These are phyloP conservation scores for Alternaria sp. DNA, from an alignment of 2,329 filamentous ascomycete species.

Conservation along the genomic window DNA sequence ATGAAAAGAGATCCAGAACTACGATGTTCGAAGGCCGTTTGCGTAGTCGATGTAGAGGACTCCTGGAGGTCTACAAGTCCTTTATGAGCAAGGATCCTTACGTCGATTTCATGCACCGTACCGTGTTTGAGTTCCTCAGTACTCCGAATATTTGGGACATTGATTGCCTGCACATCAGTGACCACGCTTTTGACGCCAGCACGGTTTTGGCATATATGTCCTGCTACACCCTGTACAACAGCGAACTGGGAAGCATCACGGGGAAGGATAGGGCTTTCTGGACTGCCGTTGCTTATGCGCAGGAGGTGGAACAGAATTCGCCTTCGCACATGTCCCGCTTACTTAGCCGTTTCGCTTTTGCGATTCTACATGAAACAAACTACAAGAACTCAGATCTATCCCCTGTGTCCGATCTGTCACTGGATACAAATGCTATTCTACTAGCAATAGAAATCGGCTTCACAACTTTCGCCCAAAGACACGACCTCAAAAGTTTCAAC, in stretches of 20 bases:
- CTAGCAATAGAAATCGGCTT: background rate
- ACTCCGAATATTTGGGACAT: background rate
- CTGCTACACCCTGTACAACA: background rate
- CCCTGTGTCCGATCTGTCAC: background rate
- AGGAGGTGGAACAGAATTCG: background rate
- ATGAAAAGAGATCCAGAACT: background rate
- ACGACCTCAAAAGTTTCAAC: background rate
- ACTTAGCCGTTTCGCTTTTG: background rate
- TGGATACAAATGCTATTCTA: background rate
- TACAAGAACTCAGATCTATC: no score
- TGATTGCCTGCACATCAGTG: background rate
- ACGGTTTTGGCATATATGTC: background rate
- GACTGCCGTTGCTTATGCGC: no score
- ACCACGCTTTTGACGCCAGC: background rate
- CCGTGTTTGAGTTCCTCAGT: background rate
- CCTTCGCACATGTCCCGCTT: background rate
- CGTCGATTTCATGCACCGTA: slow-evolving; percentile 1
- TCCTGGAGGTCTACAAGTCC: background rate
- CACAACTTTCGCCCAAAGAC: background rate
- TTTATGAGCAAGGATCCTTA: background rate
- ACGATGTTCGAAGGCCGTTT: background rate
- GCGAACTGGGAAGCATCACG: no score
- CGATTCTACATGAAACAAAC: background rate
- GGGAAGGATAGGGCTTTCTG: no score
- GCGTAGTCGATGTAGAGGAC: background rate